phyloP scores from a whole-genome alignment of 176 grass and related monocot genomes.

The Rhynchospora pubera region DNA sequence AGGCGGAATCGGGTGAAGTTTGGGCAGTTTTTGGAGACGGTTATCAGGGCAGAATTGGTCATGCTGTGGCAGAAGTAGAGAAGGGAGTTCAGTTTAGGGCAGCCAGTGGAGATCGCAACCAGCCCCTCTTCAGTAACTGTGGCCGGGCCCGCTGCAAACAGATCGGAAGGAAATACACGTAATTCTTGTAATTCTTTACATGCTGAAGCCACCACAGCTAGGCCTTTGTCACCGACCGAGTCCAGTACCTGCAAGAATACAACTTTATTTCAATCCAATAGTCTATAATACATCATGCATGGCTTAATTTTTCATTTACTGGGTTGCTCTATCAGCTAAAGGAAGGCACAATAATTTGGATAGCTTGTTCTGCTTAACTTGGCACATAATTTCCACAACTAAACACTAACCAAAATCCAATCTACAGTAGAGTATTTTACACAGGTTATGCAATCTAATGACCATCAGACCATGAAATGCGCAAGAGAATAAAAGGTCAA shows the following conservation, averaged over 20 bases:
- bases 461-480: not conserved
- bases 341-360: not conserved
- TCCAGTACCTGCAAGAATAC: slow-evolving; percentile 42
- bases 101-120: slow-evolving; percentile 45
- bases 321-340: not conserved
- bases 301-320: not conserved
- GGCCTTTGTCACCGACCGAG: slow-evolving; percentile 52
- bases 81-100: slow-evolving; percentile 44
- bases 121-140: slow-evolving; percentile 69
- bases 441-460: not conserved
- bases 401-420: not conserved
- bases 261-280: not conserved
- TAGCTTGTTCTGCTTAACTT: not conserved
- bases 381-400: not conserved
- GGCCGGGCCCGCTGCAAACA: not conserved
- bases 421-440: not conserved
- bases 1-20: slow-evolving; percentile 48
- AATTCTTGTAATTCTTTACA: slow-evolving; percentile 57
- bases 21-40: slow-evolving; percentile 45
- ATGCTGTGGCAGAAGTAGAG: slow-evolving; percentile 60
- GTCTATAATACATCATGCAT: not conserved
- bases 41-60: slow-evolving; percentile 57
- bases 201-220: slow-evolving; percentile 40
- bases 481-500: not conserved
- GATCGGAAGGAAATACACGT: slow-evolving; percentile 37